phyloP scores from a whole-genome alignment of 2,329 filamentous ascomycete species.

The Venturiaceae sp. region DNA sequence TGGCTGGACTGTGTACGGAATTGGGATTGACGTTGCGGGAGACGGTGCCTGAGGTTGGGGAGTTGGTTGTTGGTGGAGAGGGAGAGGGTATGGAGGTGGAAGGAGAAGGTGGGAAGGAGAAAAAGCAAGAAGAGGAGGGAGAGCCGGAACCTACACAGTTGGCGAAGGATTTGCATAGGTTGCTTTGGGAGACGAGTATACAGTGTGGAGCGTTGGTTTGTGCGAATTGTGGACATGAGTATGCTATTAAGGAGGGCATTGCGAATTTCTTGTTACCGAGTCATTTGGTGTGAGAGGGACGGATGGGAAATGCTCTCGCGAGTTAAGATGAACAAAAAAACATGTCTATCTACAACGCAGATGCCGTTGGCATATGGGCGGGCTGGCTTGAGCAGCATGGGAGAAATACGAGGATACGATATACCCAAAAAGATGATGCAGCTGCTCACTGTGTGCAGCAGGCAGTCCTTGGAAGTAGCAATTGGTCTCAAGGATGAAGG shows the following conservation, averaged over 20 bases:
- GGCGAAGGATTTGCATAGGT: constrained; percentile 65
- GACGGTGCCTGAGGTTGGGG: constrained; percentile 19
- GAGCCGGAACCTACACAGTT: constrained; percentile 51
- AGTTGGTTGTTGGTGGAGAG: constrained; percentile 4
- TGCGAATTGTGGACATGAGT: constrained; percentile 86
- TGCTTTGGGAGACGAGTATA: constrained; percentile 85
- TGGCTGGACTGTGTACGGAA: constrained; percentile 67
- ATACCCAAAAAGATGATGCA: not conserved
- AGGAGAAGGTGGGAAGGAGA: constrained; percentile 34
- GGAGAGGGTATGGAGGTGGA: constrained; percentile 35
- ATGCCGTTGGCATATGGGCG: not conserved
- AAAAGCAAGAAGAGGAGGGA: constrained; percentile 11
- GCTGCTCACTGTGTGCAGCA: no score
- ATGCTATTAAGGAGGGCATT: constrained; percentile 89
- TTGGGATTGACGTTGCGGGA: constrained; percentile 31
- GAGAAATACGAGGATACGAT: not conserved
- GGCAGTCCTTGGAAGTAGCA: no score
- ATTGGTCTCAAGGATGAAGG: no score
- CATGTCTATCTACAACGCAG: not conserved
- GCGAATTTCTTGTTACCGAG: constrained; percentile 91
- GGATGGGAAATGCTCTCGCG: not conserved
- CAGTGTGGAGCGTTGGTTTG: constrained; percentile 83
- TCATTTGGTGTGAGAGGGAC: constrained; percentile 60
- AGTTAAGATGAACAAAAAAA: no score
- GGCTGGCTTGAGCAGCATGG: not conserved